Evolutionary conservation across 495 filamentous ascomycete species (phyloP).

Genomic region (Pseudomonodictys pantanalensis): DNA sequence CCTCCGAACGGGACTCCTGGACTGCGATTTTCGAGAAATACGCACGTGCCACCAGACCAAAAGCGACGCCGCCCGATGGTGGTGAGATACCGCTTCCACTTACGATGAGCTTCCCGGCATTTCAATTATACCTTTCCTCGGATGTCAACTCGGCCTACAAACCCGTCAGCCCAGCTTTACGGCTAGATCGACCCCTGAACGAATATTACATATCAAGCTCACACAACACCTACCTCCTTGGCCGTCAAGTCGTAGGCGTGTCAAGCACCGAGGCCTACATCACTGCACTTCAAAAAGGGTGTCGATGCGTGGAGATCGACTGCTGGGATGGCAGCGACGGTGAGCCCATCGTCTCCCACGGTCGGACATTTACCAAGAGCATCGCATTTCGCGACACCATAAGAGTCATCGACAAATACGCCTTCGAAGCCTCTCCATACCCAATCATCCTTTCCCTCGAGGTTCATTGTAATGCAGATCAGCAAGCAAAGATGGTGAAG

Average conservation of each 20-base stretch:
- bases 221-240: constrained; percentile 94
- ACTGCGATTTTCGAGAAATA: constrained; percentile 70
- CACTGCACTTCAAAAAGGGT: constrained; percentile 79
- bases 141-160: constrained; percentile 52
- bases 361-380: constrained; percentile 79
- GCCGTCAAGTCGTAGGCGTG: constrained; percentile 80
- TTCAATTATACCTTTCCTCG: constrained; percentile 75
- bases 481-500: constrained; percentile 84
- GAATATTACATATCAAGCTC: constrained; percentile 99
- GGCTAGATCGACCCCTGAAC: constrained; percentile 80
- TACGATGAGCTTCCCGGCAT: constrained; percentile 70
- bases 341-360: constrained; percentile 83
- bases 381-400: constrained; percentile 88
- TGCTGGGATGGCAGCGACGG: constrained; percentile 93
- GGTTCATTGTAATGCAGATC: constrained; percentile 81
- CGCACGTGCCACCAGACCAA: constrained; percentile 60
- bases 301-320: constrained; percentile 94
- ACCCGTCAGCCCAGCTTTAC: constrained; percentile 47
- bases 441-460: constrained; percentile 93
- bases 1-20: constrained; percentile 63
- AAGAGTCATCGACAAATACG: constrained; percentile 87
- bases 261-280: constrained; percentile 96
- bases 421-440: constrained; percentile 75
- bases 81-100: constrained; percentile 32
- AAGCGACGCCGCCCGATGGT: constrained; percentile 41